Conservation (phyloP, 106 monocot genomes). For the Dendrobium huoshanense region DNA sequence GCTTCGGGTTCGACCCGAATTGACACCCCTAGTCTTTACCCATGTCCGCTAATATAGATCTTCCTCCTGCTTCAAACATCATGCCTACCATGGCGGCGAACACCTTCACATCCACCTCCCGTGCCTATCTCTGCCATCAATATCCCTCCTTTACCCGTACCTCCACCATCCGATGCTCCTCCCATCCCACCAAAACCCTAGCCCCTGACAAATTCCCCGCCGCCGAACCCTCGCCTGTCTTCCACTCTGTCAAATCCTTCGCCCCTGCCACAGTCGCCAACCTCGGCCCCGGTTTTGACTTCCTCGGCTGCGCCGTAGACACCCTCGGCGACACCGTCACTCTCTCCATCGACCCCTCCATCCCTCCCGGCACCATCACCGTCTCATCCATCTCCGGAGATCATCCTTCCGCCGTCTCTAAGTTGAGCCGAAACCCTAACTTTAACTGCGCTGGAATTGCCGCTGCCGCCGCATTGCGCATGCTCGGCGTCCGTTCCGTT, state of each 20-base stretch:
- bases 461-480: conserved; percentile 53
- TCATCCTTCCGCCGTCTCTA: conserved; percentile 17
- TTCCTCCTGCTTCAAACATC: background rate
- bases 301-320: conserved; percentile 66
- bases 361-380: conserved; percentile 42
- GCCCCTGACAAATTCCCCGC: background rate
- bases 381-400: conserved; percentile 52
- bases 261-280: conserved; percentile 89
- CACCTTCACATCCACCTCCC: background rate
- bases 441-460: conserved; percentile 94
- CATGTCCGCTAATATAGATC: background rate
- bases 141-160: background rate
- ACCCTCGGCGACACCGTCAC: conserved; percentile 67
- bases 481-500: conserved; percentile 58
- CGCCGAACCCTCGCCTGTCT: conserved; percentile 49
- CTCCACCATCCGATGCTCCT: conserved; percentile 20
- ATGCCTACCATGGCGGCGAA: background rate
- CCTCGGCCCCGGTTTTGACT: conserved; percentile 86
- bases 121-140: background rate
- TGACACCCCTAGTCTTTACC: too few relatives aligned
- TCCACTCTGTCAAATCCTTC: conserved; percentile 56
- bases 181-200: conserved; percentile 1
- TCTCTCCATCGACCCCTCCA: conserved; percentile 39
- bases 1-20: too few relatives aligned
- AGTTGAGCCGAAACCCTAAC: conserved; percentile 57